Base-by-base conservation (phyloP, 1,284 basidiomycete species). In the Papiliotrema laurentii region DNA sequence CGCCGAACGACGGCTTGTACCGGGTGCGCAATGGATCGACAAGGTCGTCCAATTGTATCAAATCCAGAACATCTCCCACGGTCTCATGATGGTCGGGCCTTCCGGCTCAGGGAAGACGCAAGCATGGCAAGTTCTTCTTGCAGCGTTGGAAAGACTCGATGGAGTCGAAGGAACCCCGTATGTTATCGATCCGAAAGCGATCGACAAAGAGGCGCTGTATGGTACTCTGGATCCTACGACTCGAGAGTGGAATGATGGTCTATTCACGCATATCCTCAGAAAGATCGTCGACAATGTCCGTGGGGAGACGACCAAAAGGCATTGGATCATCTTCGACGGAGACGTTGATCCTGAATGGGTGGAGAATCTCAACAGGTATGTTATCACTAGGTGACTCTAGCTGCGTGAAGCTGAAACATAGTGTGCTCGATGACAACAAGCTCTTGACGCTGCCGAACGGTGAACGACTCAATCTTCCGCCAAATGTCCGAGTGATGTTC, bases 281-380 rank as follows among this genome's bases (percentile, higher is more conserved):
- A 97, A 96, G 75, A 98, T 98, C 56, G 89, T 97, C 49, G 96
- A 99, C 68, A 93, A 98, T 66, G 92, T 97, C 30, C 89, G 96
- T 66, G 96, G 96, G 26, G 97, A 97, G 75, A 96, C 91, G 70
- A 80, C 83, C 26, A 97, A 97, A 77, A 80, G 94, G 21, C 96
- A 99, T 70, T 99, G 96, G 96, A 98, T 99, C 64, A 89, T 99
- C 55, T 98, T 98, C 59, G 96, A 99, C 66, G 96, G 96, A 51
- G 96, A 99, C 68, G 94, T 99, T 44, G 97, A 99, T 78, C 96
- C 96, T 0, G 96, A 99, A 75, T 98, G 96, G 97, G 96, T 99
- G 6, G 97, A 99, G 76, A 99, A 98, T 72, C 77, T 99, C 75
- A 99, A 99, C 76, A 96, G 90, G 91, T 87, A 41, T 31, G 80